A percentile compares a stretch with the other conserved stretches of the same genome.
Evolutionary conservation across 352 stramenopile genomes (phyloP).

Genomic region (Phytophthora idaei): DNA sequence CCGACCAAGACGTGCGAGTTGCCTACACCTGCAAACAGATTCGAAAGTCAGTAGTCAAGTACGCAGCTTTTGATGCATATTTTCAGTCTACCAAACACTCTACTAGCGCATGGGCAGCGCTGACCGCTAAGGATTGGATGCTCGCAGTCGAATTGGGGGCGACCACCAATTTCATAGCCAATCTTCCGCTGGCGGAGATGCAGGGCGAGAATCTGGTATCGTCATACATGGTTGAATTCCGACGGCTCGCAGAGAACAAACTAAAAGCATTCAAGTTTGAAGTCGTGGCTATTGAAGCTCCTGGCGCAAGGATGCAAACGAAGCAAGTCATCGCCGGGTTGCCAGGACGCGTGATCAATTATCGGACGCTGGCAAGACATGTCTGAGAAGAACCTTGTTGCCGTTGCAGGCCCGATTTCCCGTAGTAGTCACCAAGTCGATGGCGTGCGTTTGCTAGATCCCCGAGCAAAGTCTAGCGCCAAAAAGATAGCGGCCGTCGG

Average conservation of each 20-base stretch:
- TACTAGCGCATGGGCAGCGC: neutral
- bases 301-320: neutral
- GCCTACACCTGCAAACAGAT: conserved; percentile 3
- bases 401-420: neutral
- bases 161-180: conserved; percentile 4
- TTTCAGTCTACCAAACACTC: conserved; percentile 4
- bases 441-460: conserved; percentile 5
- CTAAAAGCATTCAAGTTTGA: neutral
- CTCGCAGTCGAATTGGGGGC: neutral
- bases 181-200: neutral
- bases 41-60: neutral
- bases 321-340: neutral
- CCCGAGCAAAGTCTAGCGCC: conserved; percentile 7
- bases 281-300: neutral
- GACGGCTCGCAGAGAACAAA: neutral
- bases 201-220: neutral
- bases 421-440: neutral
- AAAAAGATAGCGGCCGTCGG: conserved; percentile 5
- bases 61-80: neutral
- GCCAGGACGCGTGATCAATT: neutral
- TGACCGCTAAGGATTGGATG: neutral
- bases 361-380: neutral
- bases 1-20: neutral
- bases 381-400: neutral
- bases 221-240: conserved; percentile 3